phyloP scores from a whole-genome alignment of 2,329 filamentous ascomycete species.

The Aspergillus neoniger region DNA sequence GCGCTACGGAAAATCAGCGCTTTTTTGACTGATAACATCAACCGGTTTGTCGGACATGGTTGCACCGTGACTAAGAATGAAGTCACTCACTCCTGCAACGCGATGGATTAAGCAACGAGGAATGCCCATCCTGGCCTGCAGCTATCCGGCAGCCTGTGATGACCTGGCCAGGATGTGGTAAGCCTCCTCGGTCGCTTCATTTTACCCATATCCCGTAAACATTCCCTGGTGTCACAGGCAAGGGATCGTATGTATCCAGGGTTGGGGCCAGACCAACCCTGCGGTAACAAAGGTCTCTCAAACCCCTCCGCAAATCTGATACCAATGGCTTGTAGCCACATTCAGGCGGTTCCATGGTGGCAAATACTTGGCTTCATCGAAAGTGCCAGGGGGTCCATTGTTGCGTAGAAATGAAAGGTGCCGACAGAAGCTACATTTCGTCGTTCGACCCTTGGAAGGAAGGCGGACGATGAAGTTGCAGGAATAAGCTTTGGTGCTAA shows the following conservation, averaged over 20 bases:
- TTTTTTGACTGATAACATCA: background rate
- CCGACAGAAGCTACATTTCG: background rate
- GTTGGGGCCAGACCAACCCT: background rate
- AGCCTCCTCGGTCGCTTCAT: background rate
- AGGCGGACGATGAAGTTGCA: background rate
- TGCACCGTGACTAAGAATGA: background rate
- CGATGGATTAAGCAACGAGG: background rate
- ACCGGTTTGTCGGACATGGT: background rate
- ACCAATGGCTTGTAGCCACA: background rate
- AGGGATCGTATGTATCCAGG: background rate
- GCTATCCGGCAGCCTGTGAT: background rate
- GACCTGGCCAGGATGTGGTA: background rate
- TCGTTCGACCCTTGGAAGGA: background rate
- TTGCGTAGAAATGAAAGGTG: background rate
- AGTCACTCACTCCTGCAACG: background rate
- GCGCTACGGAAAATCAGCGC: background rate
- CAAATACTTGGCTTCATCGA: background rate
- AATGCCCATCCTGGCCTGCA: background rate
- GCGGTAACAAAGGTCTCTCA: background rate
- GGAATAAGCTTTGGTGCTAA: background rate
- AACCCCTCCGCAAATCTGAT: background rate
- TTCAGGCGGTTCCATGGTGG: background rate
- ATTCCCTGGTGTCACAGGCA: background rate
- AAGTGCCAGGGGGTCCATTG: background rate
- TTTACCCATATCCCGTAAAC: background rate